These are phyloP conservation scores for Penicillium sp. DNA, from an alignment of 2,329 filamentous ascomycete genomes.

Conservation along the genomic window DNA sequence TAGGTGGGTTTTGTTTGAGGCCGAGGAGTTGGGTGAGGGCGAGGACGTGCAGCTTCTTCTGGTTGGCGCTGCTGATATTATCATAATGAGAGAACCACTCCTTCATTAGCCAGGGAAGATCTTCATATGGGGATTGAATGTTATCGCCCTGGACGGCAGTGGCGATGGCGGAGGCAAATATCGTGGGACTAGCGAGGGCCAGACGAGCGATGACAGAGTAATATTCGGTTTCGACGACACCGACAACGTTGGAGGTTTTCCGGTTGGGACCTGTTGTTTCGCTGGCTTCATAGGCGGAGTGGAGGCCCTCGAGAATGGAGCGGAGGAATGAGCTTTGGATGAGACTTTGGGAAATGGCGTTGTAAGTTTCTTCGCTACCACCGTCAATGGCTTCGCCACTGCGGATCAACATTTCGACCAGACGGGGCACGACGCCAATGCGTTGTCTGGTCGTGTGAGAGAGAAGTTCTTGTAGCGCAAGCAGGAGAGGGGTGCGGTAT, in stretches of 20 bases:
- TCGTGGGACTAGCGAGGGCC: conserved; percentile 66
- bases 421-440: conserved; percentile 41
- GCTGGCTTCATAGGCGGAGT: conserved; percentile 67
- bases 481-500: conserved; percentile 37
- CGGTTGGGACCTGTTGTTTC: conserved; percentile 79
- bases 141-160: conserved; percentile 28
- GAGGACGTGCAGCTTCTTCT: conserved; percentile 49
- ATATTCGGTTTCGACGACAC: conserved; percentile 79
- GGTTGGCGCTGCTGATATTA: conserved; percentile 45
- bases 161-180: conserved; percentile 59
- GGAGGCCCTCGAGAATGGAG: conserved; percentile 64
- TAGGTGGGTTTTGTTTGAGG: conserved; percentile 33
- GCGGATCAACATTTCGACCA: conserved; percentile 65
- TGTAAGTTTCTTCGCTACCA: conserved; percentile 53
- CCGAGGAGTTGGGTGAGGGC: conserved; percentile 47
- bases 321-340: conserved; percentile 61
- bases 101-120: conserved; percentile 43
- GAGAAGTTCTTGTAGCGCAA: conserved; percentile 41
- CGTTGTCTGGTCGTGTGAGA: conserved; percentile 39
- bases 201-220: conserved; percentile 79
- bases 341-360: conserved; percentile 64
- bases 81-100: conserved; percentile 52
- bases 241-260: conserved; percentile 66
- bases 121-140: conserved; percentile 28
- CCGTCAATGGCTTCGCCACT: conserved; percentile 63